Conservation (phyloP, 352 stramenopile genomes). For the Phytophthora uliginosa region DNA sequence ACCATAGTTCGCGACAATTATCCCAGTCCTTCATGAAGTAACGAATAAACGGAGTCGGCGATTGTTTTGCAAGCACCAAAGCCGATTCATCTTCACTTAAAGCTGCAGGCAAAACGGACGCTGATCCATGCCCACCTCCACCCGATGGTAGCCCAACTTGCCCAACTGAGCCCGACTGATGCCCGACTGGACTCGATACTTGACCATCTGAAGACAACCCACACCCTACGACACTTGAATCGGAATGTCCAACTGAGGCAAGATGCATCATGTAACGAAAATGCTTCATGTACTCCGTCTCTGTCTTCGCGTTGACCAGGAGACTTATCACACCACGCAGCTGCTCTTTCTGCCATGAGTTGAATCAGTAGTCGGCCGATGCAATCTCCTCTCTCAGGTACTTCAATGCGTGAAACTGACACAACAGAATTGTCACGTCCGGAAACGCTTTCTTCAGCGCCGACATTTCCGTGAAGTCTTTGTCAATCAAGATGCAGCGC, state of each 20-base stretch:
- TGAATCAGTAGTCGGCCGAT: slow-evolving; percentile 17
- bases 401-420: slow-evolving; percentile 40
- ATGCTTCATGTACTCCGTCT: not conserved
- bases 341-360: slow-evolving; percentile 2
- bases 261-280: slow-evolving; percentile 8
- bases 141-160: not conserved
- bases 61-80: no score
- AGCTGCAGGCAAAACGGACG: not conserved
- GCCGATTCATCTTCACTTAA: no score
- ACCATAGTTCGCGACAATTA: slow-evolving; percentile 22
- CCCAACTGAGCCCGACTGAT: not conserved
- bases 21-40: slow-evolving; percentile 40
- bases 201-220: not conserved
- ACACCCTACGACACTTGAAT: not conserved
- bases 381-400: slow-evolving; percentile 29
- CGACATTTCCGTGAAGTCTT: slow-evolving; percentile 41
- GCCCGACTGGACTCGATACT: not conserved
- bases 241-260: slow-evolving; percentile 11
- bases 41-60: not conserved
- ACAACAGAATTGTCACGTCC: slow-evolving; percentile 29
- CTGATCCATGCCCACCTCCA: not conserved
- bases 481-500: slow-evolving; percentile 29
- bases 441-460: slow-evolving; percentile 26
- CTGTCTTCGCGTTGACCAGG: slow-evolving; percentile 9
- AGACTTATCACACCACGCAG: not conserved